Conservation (phyloP, 306 rosid genomes). For the Alnus rubra region DNA sequence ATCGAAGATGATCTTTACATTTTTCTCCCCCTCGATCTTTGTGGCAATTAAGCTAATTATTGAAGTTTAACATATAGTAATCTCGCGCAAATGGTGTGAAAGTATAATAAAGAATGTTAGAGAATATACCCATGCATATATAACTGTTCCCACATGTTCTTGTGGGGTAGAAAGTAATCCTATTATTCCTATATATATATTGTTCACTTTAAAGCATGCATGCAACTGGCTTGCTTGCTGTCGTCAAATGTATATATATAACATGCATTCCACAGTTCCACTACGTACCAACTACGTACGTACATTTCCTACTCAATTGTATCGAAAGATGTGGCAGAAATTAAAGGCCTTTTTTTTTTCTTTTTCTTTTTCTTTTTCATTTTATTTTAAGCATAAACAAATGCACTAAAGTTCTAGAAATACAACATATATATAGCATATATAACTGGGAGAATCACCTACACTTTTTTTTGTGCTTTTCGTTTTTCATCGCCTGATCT, state of each 20-base stretch:
- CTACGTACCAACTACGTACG: not conserved
- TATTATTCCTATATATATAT: no score
- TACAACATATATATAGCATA: no score
- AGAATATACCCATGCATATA: not conserved
- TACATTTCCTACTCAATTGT: not conserved
- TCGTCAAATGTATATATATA: not conserved
- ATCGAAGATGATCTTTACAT: no score
- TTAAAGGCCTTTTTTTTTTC: no score
- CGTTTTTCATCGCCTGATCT: no score
- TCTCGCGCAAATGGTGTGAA: not conserved
- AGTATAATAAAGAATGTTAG: not conserved
- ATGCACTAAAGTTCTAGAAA: not conserved
- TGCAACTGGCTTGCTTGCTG: no score
- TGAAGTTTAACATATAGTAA: not conserved
- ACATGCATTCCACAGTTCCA: slow-evolving; percentile 1
- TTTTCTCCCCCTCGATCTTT: no score
- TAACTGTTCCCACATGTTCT: not conserved
- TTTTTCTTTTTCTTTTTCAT: not conserved
- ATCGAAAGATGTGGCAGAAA: not conserved
- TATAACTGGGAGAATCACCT: no score
- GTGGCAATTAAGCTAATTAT: no score
- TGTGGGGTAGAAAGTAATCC: not conserved
- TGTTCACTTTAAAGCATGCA: no score
- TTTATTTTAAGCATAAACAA: not conserved
- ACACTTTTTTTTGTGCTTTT: no score